phyloP scores from a whole-genome alignment of 2,329 filamentous ascomycete genomes.

The Claviceps monticola region DNA sequence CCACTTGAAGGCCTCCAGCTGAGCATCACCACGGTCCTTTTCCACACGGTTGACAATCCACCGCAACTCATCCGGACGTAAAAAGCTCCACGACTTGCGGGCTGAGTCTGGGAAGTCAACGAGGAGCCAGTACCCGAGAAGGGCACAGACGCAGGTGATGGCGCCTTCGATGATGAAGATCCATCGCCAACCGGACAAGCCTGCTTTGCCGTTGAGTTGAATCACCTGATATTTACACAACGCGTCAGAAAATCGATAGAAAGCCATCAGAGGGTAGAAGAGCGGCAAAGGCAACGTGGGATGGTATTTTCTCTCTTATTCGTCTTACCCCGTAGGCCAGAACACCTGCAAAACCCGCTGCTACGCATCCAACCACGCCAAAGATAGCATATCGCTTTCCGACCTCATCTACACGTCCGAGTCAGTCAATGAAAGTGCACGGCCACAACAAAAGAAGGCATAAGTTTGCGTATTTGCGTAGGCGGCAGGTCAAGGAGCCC shows the following conservation, averaged over 20 bases:
- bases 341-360: constrained; percentile 53
- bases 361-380: constrained; percentile 53
- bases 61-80: constrained; percentile 33
- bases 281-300: no score
- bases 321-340: constrained; percentile 47
- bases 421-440: constrained; percentile 27
- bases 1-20: constrained; percentile 37
- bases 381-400: constrained; percentile 57
- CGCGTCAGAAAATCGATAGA: not conserved
- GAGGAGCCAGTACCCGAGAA: constrained; percentile 40
- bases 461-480: no score
- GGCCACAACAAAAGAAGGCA: constrained; percentile 38
- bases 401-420: constrained; percentile 38
- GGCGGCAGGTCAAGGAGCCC: no score
- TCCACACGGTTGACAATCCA: constrained; percentile 42
- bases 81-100: constrained; percentile 37
- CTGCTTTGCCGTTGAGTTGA: constrained; percentile 44
- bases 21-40: constrained; percentile 43
- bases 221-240: constrained; percentile 28
- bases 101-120: constrained; percentile 50
- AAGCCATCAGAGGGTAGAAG: no score
- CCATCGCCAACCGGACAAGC: constrained; percentile 50
- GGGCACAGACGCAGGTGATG: constrained; percentile 39
- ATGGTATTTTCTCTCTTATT: no score
- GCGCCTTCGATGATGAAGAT: constrained; percentile 46